Base-by-base conservation (phyloP, 306 rosid species). In the Astragalus membranaceus region DNA sequence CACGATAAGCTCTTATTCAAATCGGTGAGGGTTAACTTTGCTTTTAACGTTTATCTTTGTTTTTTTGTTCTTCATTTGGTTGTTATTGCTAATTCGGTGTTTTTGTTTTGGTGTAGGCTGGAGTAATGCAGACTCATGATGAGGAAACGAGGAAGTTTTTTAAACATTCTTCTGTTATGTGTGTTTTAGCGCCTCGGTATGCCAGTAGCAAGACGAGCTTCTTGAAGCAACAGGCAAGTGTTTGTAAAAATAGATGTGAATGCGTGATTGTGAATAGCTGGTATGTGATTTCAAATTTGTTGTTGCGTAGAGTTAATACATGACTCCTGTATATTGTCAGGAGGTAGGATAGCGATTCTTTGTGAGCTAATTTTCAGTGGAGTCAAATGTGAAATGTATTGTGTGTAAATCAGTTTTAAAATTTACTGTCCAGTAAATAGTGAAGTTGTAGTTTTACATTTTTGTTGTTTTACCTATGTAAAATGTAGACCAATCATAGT, bases 81-180 rank as follows among this genome's bases (percentile, higher is more conserved):
- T 50, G 29, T 30, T 44, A 17, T 8, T 73, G 35, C 17, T 77
- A 11, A 17, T 48, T 51, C 41, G 48, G 50, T 52, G 7, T 39
- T 64, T 20, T 2, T 83, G 69, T 5, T 85, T 67, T 36, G 74
- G 50, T 85, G 88, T 88, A 91, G 96, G 20, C 35, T 7, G 99
- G 99, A 73, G 77, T 91, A 56, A 95, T 95, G 99, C 75, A 39
- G 72, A 95, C 99, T 5, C 99, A 91, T 72, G 99, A 95, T 69
- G 97, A 95, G 70, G 97, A 95, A 66, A 91, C 96, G 6, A 69
- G 11, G 67, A 89, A 80, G 69, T 91, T 95, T 81, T 95, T 95
- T 81, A 95, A 87, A 70, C 92, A 88, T 82, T 95, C 99, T 10
- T 95, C 97, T 47, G 99, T 95, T 12, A 91, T 60, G 67, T 95